Conservation (phyloP, 2,329 filamentous ascomycete genomes). For the Pyricularia sp. region DNA sequence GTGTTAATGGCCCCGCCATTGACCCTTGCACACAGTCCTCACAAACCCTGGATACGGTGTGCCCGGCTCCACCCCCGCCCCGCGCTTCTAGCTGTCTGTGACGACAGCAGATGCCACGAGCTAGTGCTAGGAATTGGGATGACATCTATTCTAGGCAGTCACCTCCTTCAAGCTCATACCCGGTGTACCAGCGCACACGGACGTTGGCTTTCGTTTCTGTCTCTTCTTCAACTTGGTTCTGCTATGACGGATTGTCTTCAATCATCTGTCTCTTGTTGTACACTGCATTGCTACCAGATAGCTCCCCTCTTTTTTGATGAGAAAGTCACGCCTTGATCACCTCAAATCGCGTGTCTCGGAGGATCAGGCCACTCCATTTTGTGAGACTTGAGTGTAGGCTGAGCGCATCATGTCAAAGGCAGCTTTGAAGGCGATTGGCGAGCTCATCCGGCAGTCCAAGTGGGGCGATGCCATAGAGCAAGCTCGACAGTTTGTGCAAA, state of each 20-base stretch:
- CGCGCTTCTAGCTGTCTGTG: not conserved
- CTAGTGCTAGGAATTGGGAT: not conserved
- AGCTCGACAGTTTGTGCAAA: constrained; percentile 54
- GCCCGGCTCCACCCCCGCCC: not conserved
- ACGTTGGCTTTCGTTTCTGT: not conserved
- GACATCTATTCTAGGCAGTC: not conserved
- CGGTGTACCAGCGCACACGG: not conserved
- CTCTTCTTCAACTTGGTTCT: not conserved
- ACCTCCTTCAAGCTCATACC: not conserved
- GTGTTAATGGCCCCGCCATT: not conserved
- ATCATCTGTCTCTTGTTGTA: not conserved
- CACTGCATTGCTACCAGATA: not conserved
- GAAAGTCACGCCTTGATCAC: not conserved
- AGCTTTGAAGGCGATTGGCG: constrained; percentile 67
- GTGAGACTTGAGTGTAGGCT: not conserved
- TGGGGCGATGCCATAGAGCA: constrained; percentile 63
- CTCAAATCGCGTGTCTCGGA: not conserved
- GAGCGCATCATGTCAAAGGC: constrained; percentile 39
- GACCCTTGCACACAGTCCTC: not conserved
- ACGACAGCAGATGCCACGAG: not conserved
- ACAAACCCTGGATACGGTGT: not conserved
- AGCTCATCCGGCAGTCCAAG: constrained; percentile 64
- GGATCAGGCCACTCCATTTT: not conserved
- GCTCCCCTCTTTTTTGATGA: not conserved
- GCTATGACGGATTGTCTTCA: not conserved